Evolutionary conservation across 257 asterid species (phyloP), one percentile per base, ranked within the genome.

Genomic region (Henckelia pumila): DNA sequence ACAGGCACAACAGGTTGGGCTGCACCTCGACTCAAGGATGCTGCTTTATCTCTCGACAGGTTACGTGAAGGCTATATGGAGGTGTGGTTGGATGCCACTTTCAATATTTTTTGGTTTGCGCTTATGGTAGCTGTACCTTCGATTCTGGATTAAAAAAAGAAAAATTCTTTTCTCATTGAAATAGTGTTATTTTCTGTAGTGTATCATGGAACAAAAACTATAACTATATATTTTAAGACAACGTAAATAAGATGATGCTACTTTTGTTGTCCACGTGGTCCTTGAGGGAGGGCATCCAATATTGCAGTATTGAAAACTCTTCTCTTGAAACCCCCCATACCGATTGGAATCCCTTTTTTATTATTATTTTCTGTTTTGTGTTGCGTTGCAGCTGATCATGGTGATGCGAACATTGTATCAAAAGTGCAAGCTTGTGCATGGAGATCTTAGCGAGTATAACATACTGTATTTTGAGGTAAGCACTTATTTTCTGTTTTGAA

Each of bases 1-100:
- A 66, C 77, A 93, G 99, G 99, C 63, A 85, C 81, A 72, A 77
- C 83, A 22, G 99, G 97, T 63, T 93, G 99, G 97, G 97, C 97
- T 70, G 97, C 97, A 61, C 96, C 99, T 71, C 89, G 99, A 67
- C 97, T 94, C 63, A 94, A 91, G 83, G 99, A 94, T 87, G 96
- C 99, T 68, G 84, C 82, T 74, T 82, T 94, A 58, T 88, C 99
- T 44, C 83, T 78, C 55, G 99, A 91, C 77, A 94, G 84, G 78
- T 79, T 91, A 71, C 95, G 95, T 32, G 99, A 91, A 80, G 63
- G 92, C 76, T 93, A 93, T 73, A 74, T 90, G 49, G 99, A 93
- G 96, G 97, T 93, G 64, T 32, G 76, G 26, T 67, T 63, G 16
- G 30, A 33, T 50, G 30, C 66, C 74, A 57, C 65, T 24, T 37